Evolutionary conservation across 495 filamentous ascomycete genomes (phyloP).

Genomic region (Aspergillus campestris): DNA sequence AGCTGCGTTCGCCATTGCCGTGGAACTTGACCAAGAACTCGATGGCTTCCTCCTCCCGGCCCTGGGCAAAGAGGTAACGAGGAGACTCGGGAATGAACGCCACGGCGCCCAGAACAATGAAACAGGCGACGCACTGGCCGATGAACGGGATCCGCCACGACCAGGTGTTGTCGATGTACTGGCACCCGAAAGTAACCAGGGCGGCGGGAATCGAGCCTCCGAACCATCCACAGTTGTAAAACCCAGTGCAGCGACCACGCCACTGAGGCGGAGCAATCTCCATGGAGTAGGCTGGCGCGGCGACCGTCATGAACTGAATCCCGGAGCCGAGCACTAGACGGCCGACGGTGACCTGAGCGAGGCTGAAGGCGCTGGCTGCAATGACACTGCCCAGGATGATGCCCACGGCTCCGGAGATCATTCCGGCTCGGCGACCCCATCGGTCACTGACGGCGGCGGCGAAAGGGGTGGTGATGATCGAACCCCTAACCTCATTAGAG

Average conservation of each 20-base stretch:
- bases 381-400: constrained; percentile 55
- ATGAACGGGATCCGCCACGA: constrained; percentile 52
- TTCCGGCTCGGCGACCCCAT: constrained; percentile 55
- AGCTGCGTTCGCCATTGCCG: constrained; percentile 45
- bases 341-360: constrained; percentile 58
- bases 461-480: constrained; percentile 40
- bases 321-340: constrained; percentile 72
- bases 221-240: constrained; percentile 54
- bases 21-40: constrained; percentile 51
- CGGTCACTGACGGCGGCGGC: constrained; percentile 32
- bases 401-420: constrained; percentile 54
- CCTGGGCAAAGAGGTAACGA: constrained; percentile 48
- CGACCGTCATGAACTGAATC: constrained; percentile 60
- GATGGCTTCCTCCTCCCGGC: constrained; percentile 44
- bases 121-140: constrained; percentile 37
- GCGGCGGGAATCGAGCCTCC: constrained; percentile 45
- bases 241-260: constrained; percentile 44
- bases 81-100: constrained; percentile 56
- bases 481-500: constrained; percentile 23
- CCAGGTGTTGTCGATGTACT: constrained; percentile 28
- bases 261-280: constrained; percentile 70
- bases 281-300: constrained; percentile 68
- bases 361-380: constrained; percentile 36
- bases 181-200: constrained; percentile 33
- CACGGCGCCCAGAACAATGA: constrained; percentile 46